Base-by-base conservation (phyloP, 148 eudicot species). In the Vaccinium macrocarpon region DNA sequence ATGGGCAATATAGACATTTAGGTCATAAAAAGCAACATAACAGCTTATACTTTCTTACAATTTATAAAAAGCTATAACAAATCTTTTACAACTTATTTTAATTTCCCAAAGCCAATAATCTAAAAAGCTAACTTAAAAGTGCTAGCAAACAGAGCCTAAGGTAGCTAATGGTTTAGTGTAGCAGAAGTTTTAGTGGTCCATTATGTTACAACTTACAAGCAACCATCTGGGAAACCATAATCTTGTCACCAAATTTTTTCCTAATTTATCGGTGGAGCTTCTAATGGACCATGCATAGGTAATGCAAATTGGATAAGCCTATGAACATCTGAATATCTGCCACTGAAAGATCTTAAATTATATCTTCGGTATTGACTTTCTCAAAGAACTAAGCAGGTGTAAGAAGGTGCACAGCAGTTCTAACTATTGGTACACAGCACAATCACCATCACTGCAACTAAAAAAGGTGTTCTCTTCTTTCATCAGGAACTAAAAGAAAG, bases 201-300 rank as follows among this genome's bases (percentile, higher is more conserved):
- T 23, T 48, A 10, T 52, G 61, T 78, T 78, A 56, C 50, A 79
- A 56, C 42, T 78, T 78, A 56, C 50, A 79, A 79, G 48, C 50
- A 56, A 32, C 57, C 57, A 55, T 55, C 38, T 32, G 81, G 9
- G 50, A 51, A 75, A 25, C 18, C 35, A 77, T 77, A 19, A 51
- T 51, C 9, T 25, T 25, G 19, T 77, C 80, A 21, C n/a, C 19
- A 49, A 48, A 1, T 46, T 12, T 77, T 51, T 77, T 78, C 16
- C 9, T 29, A 12, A 29, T 55, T 53, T 53, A 6, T 49, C 5
- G 7, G 6, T 55, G 14, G 12, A 78, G 18, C 48, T 49, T 50
- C 48, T 32, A 0, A 50, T 12, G 21, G 32, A 29, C 78, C 78
- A 46, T 18, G 12, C 25, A 8, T 42, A 50, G 50, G 57, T 76